phyloP scores from a whole-genome alignment of 2,329 filamentous ascomycete species.

The Monilinia aucupariae region DNA sequence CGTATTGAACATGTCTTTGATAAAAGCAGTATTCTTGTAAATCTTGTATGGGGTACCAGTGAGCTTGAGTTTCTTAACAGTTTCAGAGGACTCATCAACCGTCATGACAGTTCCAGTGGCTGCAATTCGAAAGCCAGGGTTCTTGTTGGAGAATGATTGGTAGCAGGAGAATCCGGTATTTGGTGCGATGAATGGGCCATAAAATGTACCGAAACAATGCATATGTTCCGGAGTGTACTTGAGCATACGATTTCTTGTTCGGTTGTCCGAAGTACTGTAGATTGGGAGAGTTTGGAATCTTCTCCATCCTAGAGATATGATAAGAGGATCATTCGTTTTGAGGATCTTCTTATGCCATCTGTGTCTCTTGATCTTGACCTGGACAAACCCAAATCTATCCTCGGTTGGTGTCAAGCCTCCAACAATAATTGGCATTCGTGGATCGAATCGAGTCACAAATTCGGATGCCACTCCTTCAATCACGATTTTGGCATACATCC shows the following conservation, averaged over 20 bases:
- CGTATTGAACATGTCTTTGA: conserved; percentile 96
- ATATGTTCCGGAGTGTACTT: conserved; percentile 99
- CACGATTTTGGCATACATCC: conserved; percentile 87
- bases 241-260: conserved; percentile 92
- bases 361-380: conserved; percentile 94
- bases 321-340: conserved; percentile 95
- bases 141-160: conserved; percentile 78
- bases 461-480: conserved; percentile 86
- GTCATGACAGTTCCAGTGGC: conserved; percentile 90
- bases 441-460: conserved; percentile 77
- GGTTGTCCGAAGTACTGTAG: conserved; percentile 91
- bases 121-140: conserved; percentile 86
- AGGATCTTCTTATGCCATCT: conserved; percentile 99
- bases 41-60: conserved; percentile 94
- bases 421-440: conserved; percentile 76
- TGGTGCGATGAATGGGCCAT: conserved; percentile 88
- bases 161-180: conserved; percentile 95
- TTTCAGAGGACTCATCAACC: conserved; percentile 93
- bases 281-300: conserved; percentile 89
- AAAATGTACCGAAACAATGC: conserved; percentile 97
- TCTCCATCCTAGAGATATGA: conserved; percentile 94
- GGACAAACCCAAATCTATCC: conserved; percentile 90
- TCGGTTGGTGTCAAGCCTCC: conserved; percentile 92
- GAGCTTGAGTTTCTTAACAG: conserved; percentile 98
- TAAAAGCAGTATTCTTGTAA: conserved; percentile 98